Evolutionary conservation across 805 yeast species (phyloP).

Genomic region (Naumovozyma castellii): DNA sequence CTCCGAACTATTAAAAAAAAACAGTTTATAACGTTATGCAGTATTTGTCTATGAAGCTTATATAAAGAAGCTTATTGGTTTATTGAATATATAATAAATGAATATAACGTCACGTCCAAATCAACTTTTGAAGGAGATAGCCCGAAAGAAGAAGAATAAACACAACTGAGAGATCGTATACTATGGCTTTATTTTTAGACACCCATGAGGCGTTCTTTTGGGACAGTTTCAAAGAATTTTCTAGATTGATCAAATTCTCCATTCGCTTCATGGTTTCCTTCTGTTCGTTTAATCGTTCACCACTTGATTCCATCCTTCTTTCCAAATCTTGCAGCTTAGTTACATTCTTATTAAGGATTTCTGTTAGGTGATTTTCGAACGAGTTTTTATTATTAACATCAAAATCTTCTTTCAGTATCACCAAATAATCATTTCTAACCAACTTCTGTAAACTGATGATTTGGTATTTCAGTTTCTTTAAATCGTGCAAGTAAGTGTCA

Average conservation of each 20-base stretch:
- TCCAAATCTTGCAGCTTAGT: constrained; percentile 24
- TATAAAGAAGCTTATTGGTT: no score
- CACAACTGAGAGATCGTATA: not conserved
- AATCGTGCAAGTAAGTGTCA: constrained; percentile 15
- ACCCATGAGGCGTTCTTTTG: not conserved
- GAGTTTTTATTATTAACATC: constrained; percentile 20
- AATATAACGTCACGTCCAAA: no score
- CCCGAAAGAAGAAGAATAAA: not conserved
- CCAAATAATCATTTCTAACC: constrained; percentile 24
- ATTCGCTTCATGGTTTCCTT: constrained; percentile 22
- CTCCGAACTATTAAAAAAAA: no score
- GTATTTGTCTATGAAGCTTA: no score
- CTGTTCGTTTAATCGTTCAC: constrained; percentile 13
- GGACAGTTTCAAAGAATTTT: constrained; percentile 3
- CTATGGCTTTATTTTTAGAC: not conserved
- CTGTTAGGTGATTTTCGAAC: constrained; percentile 13
- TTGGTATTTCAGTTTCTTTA: constrained; percentile 24
- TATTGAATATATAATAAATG: no score
- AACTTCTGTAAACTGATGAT: constrained; percentile 20
- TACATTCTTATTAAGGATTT: constrained; percentile 11
- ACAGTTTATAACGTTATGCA: no score
- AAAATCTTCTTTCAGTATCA: constrained; percentile 23
- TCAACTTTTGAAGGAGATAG: not conserved
- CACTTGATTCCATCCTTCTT: constrained; percentile 18
- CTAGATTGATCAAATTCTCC: constrained; percentile 16